Percentiles rank a stretch among this genome's conserved stretches.
These are phyloP conservation scores for Poronia punctata DNA, from an alignment of 495 filamentous ascomycete genomes.

Conservation along the genomic window DNA sequence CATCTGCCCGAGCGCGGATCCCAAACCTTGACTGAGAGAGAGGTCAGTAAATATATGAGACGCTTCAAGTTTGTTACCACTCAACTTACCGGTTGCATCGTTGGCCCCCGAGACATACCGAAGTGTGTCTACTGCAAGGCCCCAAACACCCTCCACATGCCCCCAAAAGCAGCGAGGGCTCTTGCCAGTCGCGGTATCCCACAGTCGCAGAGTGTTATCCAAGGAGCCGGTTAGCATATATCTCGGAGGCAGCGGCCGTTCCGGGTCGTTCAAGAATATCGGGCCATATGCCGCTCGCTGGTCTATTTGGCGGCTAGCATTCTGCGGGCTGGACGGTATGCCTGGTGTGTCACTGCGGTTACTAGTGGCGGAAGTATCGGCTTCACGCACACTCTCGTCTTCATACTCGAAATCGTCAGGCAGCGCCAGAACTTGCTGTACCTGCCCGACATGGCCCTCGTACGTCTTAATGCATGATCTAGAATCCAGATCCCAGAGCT, in stretches of 20 bases:
- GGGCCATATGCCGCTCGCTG: conserved; percentile 48
- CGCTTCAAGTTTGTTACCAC: background rate
- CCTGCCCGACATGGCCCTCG: conserved; percentile 90
- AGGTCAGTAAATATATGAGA: conserved; percentile 5
- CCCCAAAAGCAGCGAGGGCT: conserved; percentile 92
- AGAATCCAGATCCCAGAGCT: conserved; percentile 90
- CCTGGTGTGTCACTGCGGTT: conserved; percentile 30
- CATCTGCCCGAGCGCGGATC: conserved; percentile 85
- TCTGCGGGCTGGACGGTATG: conserved; percentile 12
- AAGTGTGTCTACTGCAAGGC: conserved; percentile 82
- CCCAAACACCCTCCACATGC: conserved; percentile 94
- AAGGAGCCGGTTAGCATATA: conserved; percentile 91
- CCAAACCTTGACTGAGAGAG: conserved; percentile 71
- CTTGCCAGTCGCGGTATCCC: conserved; percentile 76
- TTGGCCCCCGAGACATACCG: conserved; percentile 83
- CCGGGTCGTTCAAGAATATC: conserved; percentile 45
- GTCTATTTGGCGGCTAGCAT: conserved; percentile 27
- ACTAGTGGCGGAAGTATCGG: conserved; percentile 44
- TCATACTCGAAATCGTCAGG: conserved; percentile 87
- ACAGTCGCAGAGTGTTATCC: conserved; percentile 85
- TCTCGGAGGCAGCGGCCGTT: conserved; percentile 64
- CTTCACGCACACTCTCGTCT: conserved; percentile 53
- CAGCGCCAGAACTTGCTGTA: conserved; percentile 80
- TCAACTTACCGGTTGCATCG: conserved; percentile 69
- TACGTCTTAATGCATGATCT: conserved; percentile 69